Base-by-base conservation (phyloP, 2,329 filamentous ascomycete genomes). In the Monosporascus sp. region DNA sequence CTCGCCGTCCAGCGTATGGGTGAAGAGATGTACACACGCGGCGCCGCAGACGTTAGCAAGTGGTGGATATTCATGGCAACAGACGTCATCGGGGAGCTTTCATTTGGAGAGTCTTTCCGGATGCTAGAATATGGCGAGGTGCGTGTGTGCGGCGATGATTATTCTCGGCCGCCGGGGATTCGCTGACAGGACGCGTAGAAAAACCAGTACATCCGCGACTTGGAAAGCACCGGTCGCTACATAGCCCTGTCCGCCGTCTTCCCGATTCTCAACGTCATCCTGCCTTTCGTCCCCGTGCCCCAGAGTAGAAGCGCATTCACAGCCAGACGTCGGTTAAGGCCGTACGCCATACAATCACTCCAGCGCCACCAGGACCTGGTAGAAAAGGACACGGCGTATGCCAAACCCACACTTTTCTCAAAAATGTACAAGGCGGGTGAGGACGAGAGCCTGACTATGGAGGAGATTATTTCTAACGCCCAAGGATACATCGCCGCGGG, bases 61-160 rank as follows among this genome's bases (percentile, higher is more conserved):
- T 83, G 79, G 80, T 80, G 72, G 70, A 62, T 73, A 1, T 79
- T 81, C 50, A 74, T 82, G 69, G 65, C 78, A 0, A 80, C 78
- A 0, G 81, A 84, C 60, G 67, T 81, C 2, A 78, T 82, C 46
- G 77, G 74, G 0, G 71, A 80, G 48, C 61, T 84, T 8, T 73
- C 68, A 1, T 84, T 84, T 61, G 80, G 80, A 0, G 73, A 81
- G 26, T 77, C 78, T 0, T 82, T 83, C 51, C 65, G 67, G 1
- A 77, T 78, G 67, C 61, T 84, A 5, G 78, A 83, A 50, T 58
- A 62, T 24, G 77, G 77, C 17, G 64, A 76, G 66, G 77, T 79
- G 56, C 53, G 67, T 57, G n/a, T 31, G 28, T 31, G 28, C 28
- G 9, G 9, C 9, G 28, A 31, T 3, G 28, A 9, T 11, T 31